Conservation (phyloP, 148 eudicot genomes). For the Persicaria maculosa region DNA sequence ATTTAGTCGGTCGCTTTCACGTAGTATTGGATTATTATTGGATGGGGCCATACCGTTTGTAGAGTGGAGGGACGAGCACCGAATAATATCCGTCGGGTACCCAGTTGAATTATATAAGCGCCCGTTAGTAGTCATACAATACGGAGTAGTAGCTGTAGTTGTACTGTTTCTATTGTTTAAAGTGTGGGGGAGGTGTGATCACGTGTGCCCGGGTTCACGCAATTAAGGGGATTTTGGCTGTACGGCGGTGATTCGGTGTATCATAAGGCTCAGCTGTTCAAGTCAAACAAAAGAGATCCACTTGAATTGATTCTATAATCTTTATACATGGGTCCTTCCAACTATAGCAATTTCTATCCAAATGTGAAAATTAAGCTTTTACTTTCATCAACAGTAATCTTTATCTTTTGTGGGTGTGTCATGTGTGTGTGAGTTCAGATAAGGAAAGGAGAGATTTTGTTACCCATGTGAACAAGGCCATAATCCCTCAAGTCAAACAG, state of each 20-base stretch:
- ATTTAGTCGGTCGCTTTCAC: conserved; percentile 1
- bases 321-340: background rate
- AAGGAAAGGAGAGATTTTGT: too few species aligned
- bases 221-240: background rate
- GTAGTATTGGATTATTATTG: conserved; percentile 1
- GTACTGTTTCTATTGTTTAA: background rate
- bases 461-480: background rate
- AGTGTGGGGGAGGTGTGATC: background rate
- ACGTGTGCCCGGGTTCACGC: conserved; percentile 4
- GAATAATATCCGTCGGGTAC: background rate
- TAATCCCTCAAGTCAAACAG: background rate
- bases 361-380: too few species aligned
- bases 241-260: background rate
- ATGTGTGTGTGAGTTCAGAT: too few species aligned
- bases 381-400: too few species aligned
- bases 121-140: background rate
- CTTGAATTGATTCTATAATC: background rate
- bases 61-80: background rate
- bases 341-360: too few species aligned
- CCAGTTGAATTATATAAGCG: background rate
- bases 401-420: too few species aligned
- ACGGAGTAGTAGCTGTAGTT: too few species aligned
- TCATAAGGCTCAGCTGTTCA: background rate
- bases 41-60: background rate
- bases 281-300: background rate